Evolutionary conservation across 495 filamentous ascomycete species (phyloP).

Genomic region (Monascus purpureus): DNA sequence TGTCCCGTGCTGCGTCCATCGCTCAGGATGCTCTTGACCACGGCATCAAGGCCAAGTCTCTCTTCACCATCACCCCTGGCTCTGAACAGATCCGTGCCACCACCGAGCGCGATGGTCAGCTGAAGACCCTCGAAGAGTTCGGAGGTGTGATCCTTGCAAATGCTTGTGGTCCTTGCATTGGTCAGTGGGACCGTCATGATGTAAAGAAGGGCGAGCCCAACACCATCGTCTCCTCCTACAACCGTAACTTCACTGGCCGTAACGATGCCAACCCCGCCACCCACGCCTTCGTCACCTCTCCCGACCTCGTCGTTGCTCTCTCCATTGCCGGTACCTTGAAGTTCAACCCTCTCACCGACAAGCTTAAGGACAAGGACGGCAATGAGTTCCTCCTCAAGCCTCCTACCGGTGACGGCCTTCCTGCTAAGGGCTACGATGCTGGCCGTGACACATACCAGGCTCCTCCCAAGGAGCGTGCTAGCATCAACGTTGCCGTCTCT

Average conservation of each 20-base stretch:
- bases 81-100: slow-evolving; percentile 97
- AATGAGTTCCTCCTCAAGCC: slow-evolving; percentile 81
- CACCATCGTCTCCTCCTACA: slow-evolving; percentile 92
- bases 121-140: slow-evolving; percentile 94
- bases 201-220: slow-evolving; percentile 96
- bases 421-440: slow-evolving; percentile 73
- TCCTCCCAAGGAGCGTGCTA: slow-evolving; percentile 63
- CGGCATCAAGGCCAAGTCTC: slow-evolving; percentile 83
- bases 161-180: slow-evolving; percentile 74
- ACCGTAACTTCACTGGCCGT: slow-evolving; percentile 99
- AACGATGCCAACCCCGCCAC: slow-evolving; percentile 99
- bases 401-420: slow-evolving; percentile 74
- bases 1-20: slow-evolving; percentile 90
- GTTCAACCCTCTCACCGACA: slow-evolving; percentile 96
- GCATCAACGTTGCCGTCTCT: slow-evolving; percentile 69
- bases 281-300: slow-evolving; percentile 97
- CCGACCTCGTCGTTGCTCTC: slow-evolving; percentile 89
- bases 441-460: slow-evolving; percentile 95
- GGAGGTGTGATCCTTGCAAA: slow-evolving; percentile 94
- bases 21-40: slow-evolving; percentile 88
- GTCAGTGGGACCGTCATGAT: slow-evolving; percentile 88
- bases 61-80: slow-evolving; percentile 91
- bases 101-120: slow-evolving; percentile 87
- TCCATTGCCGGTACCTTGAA: slow-evolving; percentile 78
- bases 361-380: slow-evolving; percentile 89